Percentiles rank a stretch among this genome's conserved stretches.
phyloP scores from a whole-genome alignment of 768 basidiomycete genomes.

The Calocybe indica region DNA sequence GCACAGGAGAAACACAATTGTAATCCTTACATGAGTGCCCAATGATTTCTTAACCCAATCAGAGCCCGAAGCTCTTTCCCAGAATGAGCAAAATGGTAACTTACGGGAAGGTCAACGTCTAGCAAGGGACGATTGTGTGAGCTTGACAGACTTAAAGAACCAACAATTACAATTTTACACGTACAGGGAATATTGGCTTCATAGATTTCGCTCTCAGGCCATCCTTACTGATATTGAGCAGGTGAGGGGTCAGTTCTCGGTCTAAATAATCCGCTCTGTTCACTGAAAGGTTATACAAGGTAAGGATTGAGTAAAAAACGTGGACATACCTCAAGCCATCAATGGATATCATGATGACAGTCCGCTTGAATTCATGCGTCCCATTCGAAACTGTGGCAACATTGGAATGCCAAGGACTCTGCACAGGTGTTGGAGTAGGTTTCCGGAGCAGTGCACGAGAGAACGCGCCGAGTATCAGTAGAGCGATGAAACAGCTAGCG shows the following conservation, averaged over 20 bases:
- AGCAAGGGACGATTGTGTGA: not conserved
- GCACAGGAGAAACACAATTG: not conserved
- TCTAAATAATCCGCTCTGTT: constrained; percentile 82
- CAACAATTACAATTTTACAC: constrained; percentile 14
- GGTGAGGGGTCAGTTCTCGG: constrained; percentile 77
- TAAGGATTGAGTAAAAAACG: not conserved
- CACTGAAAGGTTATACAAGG: constrained; percentile 5
- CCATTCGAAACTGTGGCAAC: constrained; percentile 62
- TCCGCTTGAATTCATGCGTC: constrained; percentile 76
- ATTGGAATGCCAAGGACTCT: constrained; percentile 29
- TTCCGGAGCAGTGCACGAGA: constrained; percentile 29
- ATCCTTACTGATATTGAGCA: constrained; percentile 72
- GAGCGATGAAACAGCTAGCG: constrained; percentile 31
- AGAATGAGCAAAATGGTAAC: constrained; percentile 19
- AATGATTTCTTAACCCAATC: constrained; percentile 64
- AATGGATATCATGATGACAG: constrained; percentile 80
- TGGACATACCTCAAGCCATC: constrained; percentile 67
- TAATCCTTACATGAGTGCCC: constrained; percentile 67
- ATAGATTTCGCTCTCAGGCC: constrained; percentile 87
- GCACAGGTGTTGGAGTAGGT: constrained; percentile 15
- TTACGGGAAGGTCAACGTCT: constrained; percentile 90
- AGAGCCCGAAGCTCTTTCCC: constrained; percentile 2
- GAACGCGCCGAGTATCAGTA: constrained; percentile 37
- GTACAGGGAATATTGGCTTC: constrained; percentile 81
- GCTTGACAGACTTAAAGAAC: not conserved